Percentiles rank a stretch among this genome's conserved stretches.
These are phyloP conservation scores for Lipomyces oligophaga DNA, from an alignment of 805 yeast species.

Conservation along the genomic window DNA sequence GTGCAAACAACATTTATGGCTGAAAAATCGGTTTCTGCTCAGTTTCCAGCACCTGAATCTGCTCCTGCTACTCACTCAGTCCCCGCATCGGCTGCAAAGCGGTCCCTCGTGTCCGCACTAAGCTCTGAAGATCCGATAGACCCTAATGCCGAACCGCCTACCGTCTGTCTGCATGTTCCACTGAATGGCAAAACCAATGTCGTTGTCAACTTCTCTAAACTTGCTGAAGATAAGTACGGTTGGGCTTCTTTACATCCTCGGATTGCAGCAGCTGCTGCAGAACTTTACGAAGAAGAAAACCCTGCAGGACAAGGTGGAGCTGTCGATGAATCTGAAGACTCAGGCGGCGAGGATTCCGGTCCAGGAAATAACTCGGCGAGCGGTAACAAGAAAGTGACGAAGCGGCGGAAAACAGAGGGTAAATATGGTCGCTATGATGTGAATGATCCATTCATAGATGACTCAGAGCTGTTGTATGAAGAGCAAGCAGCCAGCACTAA, in stretches of 20 bases:
- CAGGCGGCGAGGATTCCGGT: slow-evolving; percentile 34
- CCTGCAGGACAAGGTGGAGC: slow-evolving; percentile 43
- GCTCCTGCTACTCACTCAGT: background rate
- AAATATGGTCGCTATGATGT: slow-evolving; percentile 63
- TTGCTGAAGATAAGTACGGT: slow-evolving; percentile 83
- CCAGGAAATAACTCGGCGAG: slow-evolving; percentile 38
- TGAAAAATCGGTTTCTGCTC: too few relatives aligned
- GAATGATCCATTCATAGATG: slow-evolving; percentile 95
- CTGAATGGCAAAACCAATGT: slow-evolving; percentile 38
- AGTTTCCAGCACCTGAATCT: too few relatives aligned
- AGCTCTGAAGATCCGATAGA: too few relatives aligned
- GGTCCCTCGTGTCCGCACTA: too few relatives aligned
- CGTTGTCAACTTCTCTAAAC: slow-evolving; percentile 63
- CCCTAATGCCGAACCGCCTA: slow-evolving; percentile 16
- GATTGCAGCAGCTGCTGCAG: slow-evolving; percentile 25
- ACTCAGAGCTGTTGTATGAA: slow-evolving; percentile 86
- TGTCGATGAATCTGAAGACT: slow-evolving; percentile 34
- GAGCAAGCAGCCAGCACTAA: slow-evolving; percentile 88
- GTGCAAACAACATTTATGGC: too few relatives aligned
- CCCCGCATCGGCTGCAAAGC: too few relatives aligned
- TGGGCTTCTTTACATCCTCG: slow-evolving; percentile 44
- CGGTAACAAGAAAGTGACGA: slow-evolving; percentile 40
- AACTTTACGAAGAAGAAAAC: slow-evolving; percentile 46
- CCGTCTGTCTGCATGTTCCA: slow-evolving; percentile 28
- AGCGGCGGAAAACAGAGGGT: slow-evolving; percentile 73